These are phyloP conservation scores for Amylocarpus encephaloides DNA, from an alignment of 2,329 filamentous ascomycete genomes.

Conservation along the genomic window DNA sequence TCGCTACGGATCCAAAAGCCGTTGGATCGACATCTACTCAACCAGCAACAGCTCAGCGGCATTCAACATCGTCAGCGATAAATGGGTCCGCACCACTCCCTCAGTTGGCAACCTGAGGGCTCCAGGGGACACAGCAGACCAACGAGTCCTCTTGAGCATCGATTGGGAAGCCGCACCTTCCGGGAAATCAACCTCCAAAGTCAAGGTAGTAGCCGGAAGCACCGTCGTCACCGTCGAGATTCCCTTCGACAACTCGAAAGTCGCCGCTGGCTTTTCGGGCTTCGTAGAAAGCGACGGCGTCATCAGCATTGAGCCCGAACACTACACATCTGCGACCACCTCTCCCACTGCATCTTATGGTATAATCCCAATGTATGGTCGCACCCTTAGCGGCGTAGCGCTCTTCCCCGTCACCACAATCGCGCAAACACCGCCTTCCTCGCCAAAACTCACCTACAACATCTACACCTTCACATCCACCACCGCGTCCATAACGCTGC, in stretches of 20 bases:
- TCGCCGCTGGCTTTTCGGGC: conserved; percentile 4
- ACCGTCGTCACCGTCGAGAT: conserved; percentile 7
- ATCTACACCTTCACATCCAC: conserved; percentile 51
- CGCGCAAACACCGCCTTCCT: conserved; percentile 41
- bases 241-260: conserved; percentile 8
- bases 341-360: conserved; percentile 37
- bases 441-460: conserved; percentile 52
- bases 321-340: conserved; percentile 40
- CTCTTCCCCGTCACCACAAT: conserved; percentile 46
- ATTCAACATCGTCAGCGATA: conserved; percentile 11
- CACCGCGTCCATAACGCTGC: conserved; percentile 36
- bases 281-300: conserved; percentile 30
- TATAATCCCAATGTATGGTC: conserved; percentile 47
- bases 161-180: conserved; percentile 7
- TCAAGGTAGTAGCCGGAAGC: conserved; percentile 3
- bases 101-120: conserved; percentile 8
- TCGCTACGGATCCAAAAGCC: conserved; percentile 4
- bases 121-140: conserved; percentile 11
- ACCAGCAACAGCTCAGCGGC: conserved; percentile 4
- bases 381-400: conserved; percentile 50
- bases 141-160: conserved; percentile 11
- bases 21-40: conserved; percentile 16
- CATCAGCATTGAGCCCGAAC: conserved; percentile 46
- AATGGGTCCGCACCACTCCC: conserved; percentile 8
- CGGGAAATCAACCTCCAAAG: conserved; percentile 8